phyloP scores from a whole-genome alignment of 495 filamentous ascomycete species.

The Hypomontagnella monticulosa region DNA sequence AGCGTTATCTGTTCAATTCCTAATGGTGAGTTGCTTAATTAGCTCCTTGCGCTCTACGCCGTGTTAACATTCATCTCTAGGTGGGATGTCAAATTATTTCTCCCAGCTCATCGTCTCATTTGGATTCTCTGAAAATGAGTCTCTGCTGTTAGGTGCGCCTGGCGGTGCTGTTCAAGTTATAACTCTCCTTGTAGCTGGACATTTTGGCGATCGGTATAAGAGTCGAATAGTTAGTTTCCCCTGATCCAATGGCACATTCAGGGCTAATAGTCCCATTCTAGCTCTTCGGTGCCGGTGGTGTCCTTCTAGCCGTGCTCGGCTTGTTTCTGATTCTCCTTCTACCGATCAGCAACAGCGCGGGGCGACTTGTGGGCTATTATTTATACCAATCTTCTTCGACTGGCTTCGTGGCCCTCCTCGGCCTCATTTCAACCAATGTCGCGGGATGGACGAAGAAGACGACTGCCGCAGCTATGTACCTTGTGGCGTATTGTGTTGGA shows the following conservation, averaged over 20 bases:
- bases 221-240: slow-evolving; percentile 58
- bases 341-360: slow-evolving; percentile 65
- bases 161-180: slow-evolving; percentile 74
- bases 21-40: slow-evolving; percentile 53
- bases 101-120: slow-evolving; percentile 70
- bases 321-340: slow-evolving; percentile 74
- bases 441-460: slow-evolving; percentile 82
- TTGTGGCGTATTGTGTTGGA: slow-evolving; percentile 72
- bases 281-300: slow-evolving; percentile 51
- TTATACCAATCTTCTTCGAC: slow-evolving; percentile 68
- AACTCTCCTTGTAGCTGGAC: slow-evolving; percentile 66
- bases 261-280: slow-evolving; percentile 10
- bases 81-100: slow-evolving; percentile 78
- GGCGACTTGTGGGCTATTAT: slow-evolving; percentile 71
- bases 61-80: slow-evolving; percentile 34
- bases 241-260: slow-evolving; percentile 7
- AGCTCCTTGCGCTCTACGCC: neutral
- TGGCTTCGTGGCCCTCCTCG: slow-evolving; percentile 65
- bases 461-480: slow-evolving; percentile 72
- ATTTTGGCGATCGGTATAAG: slow-evolving; percentile 65
- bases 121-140: slow-evolving; percentile 66
- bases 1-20: slow-evolving; percentile 70
- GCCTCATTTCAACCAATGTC: slow-evolving; percentile 71
- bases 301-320: slow-evolving; percentile 60
- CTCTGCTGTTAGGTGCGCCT: slow-evolving; percentile 72